phyloP scores from a whole-genome alignment of 2,329 filamentous ascomycete species.

The Ascochyta lentis region DNA sequence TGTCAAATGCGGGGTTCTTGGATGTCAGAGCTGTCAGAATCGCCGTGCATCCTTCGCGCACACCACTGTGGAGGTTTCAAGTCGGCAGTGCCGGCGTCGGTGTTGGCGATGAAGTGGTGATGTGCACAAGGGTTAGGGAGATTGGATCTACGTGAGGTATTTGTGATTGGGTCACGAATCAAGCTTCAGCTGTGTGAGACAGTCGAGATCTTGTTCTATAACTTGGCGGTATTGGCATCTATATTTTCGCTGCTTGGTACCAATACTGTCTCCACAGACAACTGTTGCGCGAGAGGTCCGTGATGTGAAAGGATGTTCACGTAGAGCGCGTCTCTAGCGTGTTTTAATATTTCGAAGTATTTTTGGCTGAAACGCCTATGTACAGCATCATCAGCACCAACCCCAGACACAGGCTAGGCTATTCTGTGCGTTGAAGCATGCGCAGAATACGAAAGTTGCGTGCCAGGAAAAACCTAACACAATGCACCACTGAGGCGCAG shows the following conservation, averaged over 20 bases:
- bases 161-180: slow-evolving; percentile 9
- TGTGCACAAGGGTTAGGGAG: slow-evolving; percentile 5
- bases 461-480: no score
- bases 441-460: no score
- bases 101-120: slow-evolving; percentile 3
- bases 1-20: background rate
- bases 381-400: no score
- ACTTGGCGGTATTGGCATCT: slow-evolving; percentile 13
- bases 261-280: background rate
- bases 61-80: background rate
- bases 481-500: no score
- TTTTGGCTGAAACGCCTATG: no score
- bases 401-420: no score
- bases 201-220: slow-evolving; percentile 20
- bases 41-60: background rate
- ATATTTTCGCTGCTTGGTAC: background rate
- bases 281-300: background rate
- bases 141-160: slow-evolving; percentile 4
- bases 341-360: no score
- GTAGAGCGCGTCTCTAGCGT: background rate
- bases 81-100: background rate
- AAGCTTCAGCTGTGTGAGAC: slow-evolving; percentile 12
- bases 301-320: background rate
- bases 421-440: no score
- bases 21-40: background rate